Evolutionary conservation across 2,329 filamentous ascomycete genomes (phyloP).

Genomic region (Stromatinia cepivora): DNA sequence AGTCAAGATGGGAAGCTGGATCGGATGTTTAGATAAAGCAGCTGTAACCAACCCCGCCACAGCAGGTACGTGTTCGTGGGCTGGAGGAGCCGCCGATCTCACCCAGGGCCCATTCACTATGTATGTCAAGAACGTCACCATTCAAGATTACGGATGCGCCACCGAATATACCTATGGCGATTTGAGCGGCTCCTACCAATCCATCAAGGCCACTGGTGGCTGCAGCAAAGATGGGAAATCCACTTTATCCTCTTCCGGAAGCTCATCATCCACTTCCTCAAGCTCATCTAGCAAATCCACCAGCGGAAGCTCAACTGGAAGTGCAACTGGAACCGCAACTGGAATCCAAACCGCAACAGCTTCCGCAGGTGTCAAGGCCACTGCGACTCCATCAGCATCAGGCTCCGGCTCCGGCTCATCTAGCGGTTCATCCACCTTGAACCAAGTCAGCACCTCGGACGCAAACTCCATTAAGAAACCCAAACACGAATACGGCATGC

Average conservation of each 20-base stretch:
- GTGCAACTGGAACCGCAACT: conserved; percentile 24
- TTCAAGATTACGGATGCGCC: conserved; percentile 53
- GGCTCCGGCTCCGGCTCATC: background rate
- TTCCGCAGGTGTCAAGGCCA: conserved; percentile 24
- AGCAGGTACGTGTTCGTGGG: conserved; percentile 65
- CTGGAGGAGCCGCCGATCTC: conserved; percentile 56
- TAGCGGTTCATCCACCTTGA: background rate
- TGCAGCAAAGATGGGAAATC: conserved; percentile 28
- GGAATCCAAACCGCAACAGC: conserved; percentile 16
- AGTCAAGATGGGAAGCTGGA: conserved; percentile 61
- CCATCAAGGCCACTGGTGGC: conserved; percentile 45
- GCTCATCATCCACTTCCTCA: background rate
- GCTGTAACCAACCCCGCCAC: conserved; percentile 48
- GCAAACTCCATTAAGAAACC: conserved; percentile 28
- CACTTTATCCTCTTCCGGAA: conserved; percentile 3
- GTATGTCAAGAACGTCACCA: conserved; percentile 51
- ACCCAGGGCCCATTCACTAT: conserved; percentile 51
- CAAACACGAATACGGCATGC: conserved; percentile 34
- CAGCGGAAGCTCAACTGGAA: conserved; percentile 5
- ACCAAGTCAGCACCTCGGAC: conserved; percentile 35
- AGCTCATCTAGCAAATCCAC: background rate
- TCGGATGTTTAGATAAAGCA: conserved; percentile 38
- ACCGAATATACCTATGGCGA: conserved; percentile 52
- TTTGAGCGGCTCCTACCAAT: conserved; percentile 48
- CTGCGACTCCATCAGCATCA: background rate